Evolutionary conservation across 768 basidiomycete species (phyloP).

Genomic region (Mycena belliarum): DNA sequence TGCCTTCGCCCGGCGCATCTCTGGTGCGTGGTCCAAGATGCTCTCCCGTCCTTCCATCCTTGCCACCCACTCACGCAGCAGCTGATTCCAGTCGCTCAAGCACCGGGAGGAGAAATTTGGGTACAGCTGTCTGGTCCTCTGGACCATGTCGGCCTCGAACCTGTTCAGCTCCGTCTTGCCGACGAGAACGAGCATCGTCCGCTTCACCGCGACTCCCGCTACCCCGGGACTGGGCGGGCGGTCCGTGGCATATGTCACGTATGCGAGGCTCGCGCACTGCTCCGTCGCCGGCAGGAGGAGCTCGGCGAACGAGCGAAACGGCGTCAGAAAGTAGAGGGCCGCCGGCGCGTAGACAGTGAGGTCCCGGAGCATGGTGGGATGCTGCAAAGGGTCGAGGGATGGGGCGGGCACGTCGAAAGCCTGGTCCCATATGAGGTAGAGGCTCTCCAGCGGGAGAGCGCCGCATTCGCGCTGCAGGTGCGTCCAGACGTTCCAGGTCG

Average conservation of each 20-base stretch:
- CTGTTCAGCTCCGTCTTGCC: neutral
- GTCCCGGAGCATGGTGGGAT: conserved; percentile 1
- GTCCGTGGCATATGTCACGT: conserved; percentile 4
- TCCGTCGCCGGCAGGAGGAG: conserved; percentile 1
- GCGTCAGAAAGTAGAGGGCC: neutral
- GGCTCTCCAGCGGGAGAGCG: neutral
- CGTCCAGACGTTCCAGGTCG: neutral
- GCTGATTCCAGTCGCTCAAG: neutral
- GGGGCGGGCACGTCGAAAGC: neutral
- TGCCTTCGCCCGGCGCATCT: too few relatives aligned
- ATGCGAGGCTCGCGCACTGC: conserved; percentile 1
- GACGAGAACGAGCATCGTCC: neutral
- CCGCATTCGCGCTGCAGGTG: neutral
- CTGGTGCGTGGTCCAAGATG: neutral
- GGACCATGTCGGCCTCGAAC: neutral
- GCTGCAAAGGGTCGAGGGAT: neutral
- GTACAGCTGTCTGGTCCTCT: neutral
- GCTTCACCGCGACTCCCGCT: neutral
- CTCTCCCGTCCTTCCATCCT: conserved; percentile 3
- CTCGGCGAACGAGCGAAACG: neutral
- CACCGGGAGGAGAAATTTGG: neutral
- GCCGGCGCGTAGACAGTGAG: conserved; percentile 2
- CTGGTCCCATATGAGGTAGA: too few relatives aligned
- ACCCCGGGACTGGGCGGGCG: neutral
- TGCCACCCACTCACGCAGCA: neutral